Conservation (phyloP, 805 yeast genomes). For the Sporopachydermia quercuum region DNA sequence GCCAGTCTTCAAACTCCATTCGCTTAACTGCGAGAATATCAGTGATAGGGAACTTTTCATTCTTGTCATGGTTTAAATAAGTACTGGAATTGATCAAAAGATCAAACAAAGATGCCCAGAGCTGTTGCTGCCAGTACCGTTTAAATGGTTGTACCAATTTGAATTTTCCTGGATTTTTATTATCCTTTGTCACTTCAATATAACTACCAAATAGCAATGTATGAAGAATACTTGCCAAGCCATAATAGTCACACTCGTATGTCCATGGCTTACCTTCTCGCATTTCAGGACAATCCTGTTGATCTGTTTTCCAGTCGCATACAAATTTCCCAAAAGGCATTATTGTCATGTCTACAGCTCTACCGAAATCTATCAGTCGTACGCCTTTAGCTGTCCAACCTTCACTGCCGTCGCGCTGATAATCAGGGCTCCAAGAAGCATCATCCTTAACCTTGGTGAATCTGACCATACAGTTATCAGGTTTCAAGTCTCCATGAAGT, state of each 20-base stretch:
- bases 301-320: conserved; percentile 44
- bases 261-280: conserved; percentile 48
- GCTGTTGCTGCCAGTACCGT: conserved; percentile 58
- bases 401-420: conserved; percentile 18
- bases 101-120: conserved; percentile 60
- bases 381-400: conserved; percentile 43
- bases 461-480: conserved; percentile 75
- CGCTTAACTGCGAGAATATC: conserved; percentile 22
- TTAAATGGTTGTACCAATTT: conserved; percentile 35
- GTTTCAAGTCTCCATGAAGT: conserved; percentile 74
- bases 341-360: conserved; percentile 56
- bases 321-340: conserved; percentile 38
- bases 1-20: conserved; percentile 26
- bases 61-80: conserved; percentile 5
- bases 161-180: conserved; percentile 16
- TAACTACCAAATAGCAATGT: conserved; percentile 55
- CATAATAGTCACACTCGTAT: conserved; percentile 72
- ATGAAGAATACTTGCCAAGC: conserved; percentile 63
- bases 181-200: conserved; percentile 28
- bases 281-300: conserved; percentile 65
- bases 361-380: conserved; percentile 65
- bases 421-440: conserved; percentile 6
- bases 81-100: conserved; percentile 42
- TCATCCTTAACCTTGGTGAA: conserved; percentile 20
- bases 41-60: conserved; percentile 26